Conservation (phyloP, 1,139 yeast species). For the Lodderomyces jiufengensis region DNA sequence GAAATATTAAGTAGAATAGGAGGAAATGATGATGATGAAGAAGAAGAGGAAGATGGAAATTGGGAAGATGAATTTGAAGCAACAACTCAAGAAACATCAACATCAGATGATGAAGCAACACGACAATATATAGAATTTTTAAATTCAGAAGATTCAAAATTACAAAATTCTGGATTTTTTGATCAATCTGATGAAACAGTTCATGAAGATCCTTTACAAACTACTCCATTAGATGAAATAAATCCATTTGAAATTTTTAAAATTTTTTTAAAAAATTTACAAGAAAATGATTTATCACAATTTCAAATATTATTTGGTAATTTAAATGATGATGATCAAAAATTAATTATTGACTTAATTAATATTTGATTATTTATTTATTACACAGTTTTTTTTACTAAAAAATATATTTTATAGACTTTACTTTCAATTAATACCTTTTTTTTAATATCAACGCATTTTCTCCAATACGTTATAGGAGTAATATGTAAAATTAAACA, state of each 20-base stretch:
- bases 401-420: too few relatives aligned
- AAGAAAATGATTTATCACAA: constrained; percentile 13
- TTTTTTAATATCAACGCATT: too few relatives aligned
- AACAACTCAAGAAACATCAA: too few relatives aligned
- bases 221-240: constrained; percentile 71
- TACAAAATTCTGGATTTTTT: constrained; percentile 37
- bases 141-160: constrained; percentile 23
- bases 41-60: constrained; percentile 24
- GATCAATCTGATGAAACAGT: constrained; percentile 53
- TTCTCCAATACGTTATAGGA: too few relatives aligned
- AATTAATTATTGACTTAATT: constrained; percentile 12
- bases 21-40: constrained; percentile 14
- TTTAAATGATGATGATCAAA: constrained; percentile 13
- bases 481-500: background rate
- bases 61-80: constrained; percentile 20
- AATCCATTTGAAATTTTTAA: constrained; percentile 40
- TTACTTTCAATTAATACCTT: too few relatives aligned
- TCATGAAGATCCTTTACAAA: constrained; percentile 77
- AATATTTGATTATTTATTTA: constrained; percentile 4
- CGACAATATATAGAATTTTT: constrained; percentile 10
- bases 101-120: constrained; percentile 23
- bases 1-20: constrained; percentile 10
- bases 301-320: constrained; percentile 16
- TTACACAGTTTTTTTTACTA: too few relatives aligned
- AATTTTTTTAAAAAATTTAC: constrained; percentile 11